These are phyloP conservation scores for Phoenix dactylifera DNA, from an alignment of 176 grass and related monocot species.

Conservation along the genomic window DNA sequence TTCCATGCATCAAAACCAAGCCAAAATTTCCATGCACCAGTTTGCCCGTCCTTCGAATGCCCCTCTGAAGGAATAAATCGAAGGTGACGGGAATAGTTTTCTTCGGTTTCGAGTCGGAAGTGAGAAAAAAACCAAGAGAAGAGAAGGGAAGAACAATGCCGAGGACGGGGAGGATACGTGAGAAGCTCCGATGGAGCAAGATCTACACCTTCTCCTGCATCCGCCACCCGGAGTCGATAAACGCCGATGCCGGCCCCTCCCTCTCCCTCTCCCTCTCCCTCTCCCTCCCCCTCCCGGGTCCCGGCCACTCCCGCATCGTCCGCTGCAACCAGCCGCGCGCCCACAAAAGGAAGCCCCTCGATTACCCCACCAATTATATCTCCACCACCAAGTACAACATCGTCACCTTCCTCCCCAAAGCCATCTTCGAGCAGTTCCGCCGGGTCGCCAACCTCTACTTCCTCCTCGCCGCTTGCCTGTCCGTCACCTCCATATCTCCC, in stretches of 20 bases:
- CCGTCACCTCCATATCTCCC: constrained; percentile 75
- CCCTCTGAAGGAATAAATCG: too few species aligned
- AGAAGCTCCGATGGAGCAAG: constrained; percentile 84
- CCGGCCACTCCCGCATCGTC: constrained; percentile 73
- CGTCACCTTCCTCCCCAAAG: constrained; percentile 90
- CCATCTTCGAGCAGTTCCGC: constrained; percentile 96
- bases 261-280: constrained; percentile 22
- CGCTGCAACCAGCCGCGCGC: constrained; percentile 66
- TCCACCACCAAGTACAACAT: constrained; percentile 97
- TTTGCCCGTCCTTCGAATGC: too few species aligned
- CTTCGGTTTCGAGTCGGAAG: constrained; percentile 5
- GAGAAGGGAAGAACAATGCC: constrained; percentile 13
- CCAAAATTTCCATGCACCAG: too few species aligned
- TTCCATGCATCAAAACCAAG: too few species aligned
- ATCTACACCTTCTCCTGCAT: constrained; percentile 92
- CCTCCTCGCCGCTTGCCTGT: constrained; percentile 80
- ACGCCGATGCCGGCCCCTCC: not conserved
- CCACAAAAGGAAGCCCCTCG: constrained; percentile 62
- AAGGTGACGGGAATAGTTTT: too few species aligned
- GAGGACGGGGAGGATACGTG: constrained; percentile 37
- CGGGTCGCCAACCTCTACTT: constrained; percentile 96
- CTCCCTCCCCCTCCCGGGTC: constrained; percentile 38
- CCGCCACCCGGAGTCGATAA: constrained; percentile 15
- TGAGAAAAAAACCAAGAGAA: not conserved
- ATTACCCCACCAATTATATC: constrained; percentile 83